These are phyloP conservation scores for Eragrostis tef DNA, from an alignment of 202 grass and related monocot genomes.

Conservation along the genomic window DNA sequence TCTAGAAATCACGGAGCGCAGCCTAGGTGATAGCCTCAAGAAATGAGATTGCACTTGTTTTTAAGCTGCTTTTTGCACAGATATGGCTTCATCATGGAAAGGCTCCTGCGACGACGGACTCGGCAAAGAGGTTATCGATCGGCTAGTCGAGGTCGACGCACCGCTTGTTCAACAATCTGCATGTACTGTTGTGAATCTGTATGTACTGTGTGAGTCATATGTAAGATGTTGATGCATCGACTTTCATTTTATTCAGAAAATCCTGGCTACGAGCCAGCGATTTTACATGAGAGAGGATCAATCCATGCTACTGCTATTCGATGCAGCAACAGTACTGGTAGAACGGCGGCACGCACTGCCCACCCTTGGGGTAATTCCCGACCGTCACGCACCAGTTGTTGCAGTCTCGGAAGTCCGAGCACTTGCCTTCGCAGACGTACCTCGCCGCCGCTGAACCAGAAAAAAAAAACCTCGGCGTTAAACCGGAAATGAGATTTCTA, in stretches of 20 bases:
- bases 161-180: too few species aligned
- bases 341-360: slow-evolving; percentile 34
- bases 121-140: too few species aligned
- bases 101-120: too few species aligned
- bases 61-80: not conserved
- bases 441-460: not conserved
- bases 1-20: not conserved
- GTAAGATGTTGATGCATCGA: too few species aligned
- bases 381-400: slow-evolving; percentile 21
- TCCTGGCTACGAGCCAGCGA: not conserved
- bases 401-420: slow-evolving; percentile 40
- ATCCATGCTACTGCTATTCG: not conserved
- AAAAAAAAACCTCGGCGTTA: not conserved
- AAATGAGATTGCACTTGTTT: too few species aligned
- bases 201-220: too few species aligned
- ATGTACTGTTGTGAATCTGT: too few species aligned
- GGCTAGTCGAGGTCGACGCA: too few species aligned
- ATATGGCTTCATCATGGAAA: not conserved
- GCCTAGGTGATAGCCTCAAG: too few species aligned
- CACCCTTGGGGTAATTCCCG: slow-evolving; percentile 39
- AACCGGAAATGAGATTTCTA: not conserved
- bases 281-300: not conserved
- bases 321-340: slow-evolving; percentile 52
- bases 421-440: slow-evolving; percentile 41
- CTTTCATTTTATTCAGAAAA: not conserved